Percentiles rank a stretch among this genome's conserved stretches.
These are phyloP conservation scores for Diaporthe australafricana DNA, from an alignment of 2,329 filamentous ascomycete species.

Conservation along the genomic window DNA sequence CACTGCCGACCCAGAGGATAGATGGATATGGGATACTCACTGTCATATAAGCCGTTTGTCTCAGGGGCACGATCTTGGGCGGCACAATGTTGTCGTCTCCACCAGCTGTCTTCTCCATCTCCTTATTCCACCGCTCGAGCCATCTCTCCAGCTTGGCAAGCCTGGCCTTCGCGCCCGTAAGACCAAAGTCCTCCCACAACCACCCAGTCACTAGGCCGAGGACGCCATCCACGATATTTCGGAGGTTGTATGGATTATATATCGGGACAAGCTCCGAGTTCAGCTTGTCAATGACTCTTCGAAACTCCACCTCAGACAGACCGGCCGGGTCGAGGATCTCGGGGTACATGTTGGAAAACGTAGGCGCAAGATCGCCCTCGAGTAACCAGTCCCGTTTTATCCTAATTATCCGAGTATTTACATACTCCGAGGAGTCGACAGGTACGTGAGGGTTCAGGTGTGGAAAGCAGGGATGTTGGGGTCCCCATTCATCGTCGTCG, in stretches of 20 bases:
- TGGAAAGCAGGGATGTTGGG: constrained; percentile 92
- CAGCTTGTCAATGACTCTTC: constrained; percentile 81
- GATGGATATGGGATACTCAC: constrained; percentile 58
- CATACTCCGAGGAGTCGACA: constrained; percentile 77
- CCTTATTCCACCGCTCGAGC: constrained; percentile 87
- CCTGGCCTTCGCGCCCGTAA: constrained; percentile 79
- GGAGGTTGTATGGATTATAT: constrained; percentile 81
- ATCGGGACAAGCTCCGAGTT: constrained; percentile 82
- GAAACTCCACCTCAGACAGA: constrained; percentile 87
- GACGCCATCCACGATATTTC: constrained; percentile 83
- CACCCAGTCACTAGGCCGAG: constrained; percentile 89
- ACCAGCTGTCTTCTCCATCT: constrained; percentile 69
- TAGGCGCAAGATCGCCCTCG: constrained; percentile 88
- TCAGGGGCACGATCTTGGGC: constrained; percentile 81
- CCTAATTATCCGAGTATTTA: constrained; percentile 87
- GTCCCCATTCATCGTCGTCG: constrained; percentile 87
- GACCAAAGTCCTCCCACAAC: constrained; percentile 92
- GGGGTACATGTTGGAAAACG: constrained; percentile 94
- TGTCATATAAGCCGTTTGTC: constrained; percentile 89
- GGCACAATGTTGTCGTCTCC: constrained; percentile 62
- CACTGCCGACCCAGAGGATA: background rate
- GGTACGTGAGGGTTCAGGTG: constrained; percentile 94
- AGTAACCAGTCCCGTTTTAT: constrained; percentile 93
- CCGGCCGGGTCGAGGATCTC: constrained; percentile 91
- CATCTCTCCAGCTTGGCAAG: constrained; percentile 79